Percentiles rank a stretch among this genome's conserved stretches.
Evolutionary conservation across 805 yeast species (phyloP).

Genomic region (Sugiyamaella smithiae): DNA sequence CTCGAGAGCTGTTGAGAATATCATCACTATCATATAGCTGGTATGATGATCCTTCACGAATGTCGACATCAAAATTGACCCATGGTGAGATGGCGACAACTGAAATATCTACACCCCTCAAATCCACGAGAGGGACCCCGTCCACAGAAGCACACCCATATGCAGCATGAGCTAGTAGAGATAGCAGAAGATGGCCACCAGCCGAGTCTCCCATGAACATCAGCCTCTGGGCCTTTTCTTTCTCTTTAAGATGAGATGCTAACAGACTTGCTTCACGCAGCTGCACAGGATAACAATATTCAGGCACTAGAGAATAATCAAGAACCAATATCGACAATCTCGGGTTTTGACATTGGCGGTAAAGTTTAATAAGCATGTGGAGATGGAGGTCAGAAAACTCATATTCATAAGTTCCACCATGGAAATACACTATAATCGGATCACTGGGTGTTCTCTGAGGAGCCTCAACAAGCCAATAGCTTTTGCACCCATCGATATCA

Average conservation of each 20-base stretch:
- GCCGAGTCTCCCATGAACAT: slow-evolving; percentile 19
- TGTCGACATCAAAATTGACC: slow-evolving; percentile 12
- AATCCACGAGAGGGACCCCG: not conserved
- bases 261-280: slow-evolving; percentile 11
- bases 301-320: slow-evolving; percentile 18
- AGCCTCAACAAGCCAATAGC: slow-evolving; percentile 18
- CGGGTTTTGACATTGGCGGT: slow-evolving; percentile 5
- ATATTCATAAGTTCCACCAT: slow-evolving; percentile 21
- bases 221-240: slow-evolving; percentile 9
- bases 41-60: slow-evolving; percentile 14
- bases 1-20: slow-evolving; percentile 3
- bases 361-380: slow-evolving; percentile 1
- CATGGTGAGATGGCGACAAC: slow-evolving; percentile 17
- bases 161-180: slow-evolving; percentile 12
- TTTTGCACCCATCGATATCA: not conserved
- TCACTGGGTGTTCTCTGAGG: slow-evolving; percentile 15
- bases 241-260: slow-evolving; percentile 11
- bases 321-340: slow-evolving; percentile 15
- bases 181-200: slow-evolving; percentile 18
- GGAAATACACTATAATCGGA: slow-evolving; percentile 19
- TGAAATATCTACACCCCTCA: slow-evolving; percentile 2
- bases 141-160: slow-evolving; percentile 5
- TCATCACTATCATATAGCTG: slow-evolving; percentile 7
- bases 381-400: slow-evolving; percentile 2
- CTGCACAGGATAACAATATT: slow-evolving; percentile 15